phyloP scores from a whole-genome alignment of 768 basidiomycete genomes.

The Trametes coccinea region DNA sequence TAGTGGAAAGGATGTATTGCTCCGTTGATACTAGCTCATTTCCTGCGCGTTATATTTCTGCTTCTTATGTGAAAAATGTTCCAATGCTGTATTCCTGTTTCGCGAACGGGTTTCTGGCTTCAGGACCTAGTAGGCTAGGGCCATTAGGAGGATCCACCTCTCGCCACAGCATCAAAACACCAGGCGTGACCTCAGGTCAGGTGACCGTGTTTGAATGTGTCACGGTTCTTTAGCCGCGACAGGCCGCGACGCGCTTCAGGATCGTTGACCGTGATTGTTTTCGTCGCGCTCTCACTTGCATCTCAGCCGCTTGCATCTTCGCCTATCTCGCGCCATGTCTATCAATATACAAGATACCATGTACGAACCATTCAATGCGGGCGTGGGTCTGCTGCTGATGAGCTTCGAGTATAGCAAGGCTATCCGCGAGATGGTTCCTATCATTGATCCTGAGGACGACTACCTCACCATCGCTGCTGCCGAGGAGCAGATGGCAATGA shows the following conservation, averaged over 20 bases:
- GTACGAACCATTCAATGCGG: constrained; percentile 6
- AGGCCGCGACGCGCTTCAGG: background rate
- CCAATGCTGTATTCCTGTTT: too few species aligned
- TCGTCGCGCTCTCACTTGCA: background rate
- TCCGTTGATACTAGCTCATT: too few species aligned
- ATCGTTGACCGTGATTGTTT: background rate
- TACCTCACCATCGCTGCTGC: constrained; percentile 73
- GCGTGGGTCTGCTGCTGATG: background rate
- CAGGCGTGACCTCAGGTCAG: background rate
- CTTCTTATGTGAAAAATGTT: too few species aligned
- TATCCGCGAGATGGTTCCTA: constrained; percentile 66
- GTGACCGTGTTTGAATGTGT: constrained; percentile 9
- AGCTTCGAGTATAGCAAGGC: constrained; percentile 49
- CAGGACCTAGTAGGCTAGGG: too few species aligned
- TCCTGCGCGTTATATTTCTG: too few species aligned
- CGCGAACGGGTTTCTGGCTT: too few species aligned
- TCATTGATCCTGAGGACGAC: constrained; percentile 80
- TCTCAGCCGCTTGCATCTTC: background rate
- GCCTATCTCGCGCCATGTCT: constrained; percentile 17
- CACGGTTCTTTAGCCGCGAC: background rate
- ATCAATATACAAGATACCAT: constrained; percentile 30
- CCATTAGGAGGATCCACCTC: too few species aligned
- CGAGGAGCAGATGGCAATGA: constrained; percentile 65
- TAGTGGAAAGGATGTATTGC: too few species aligned
- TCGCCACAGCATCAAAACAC: too few species aligned